These are phyloP conservation scores for Penicillium polonicum DNA, from an alignment of 2,329 filamentous ascomycete species.

Conservation along the genomic window DNA sequence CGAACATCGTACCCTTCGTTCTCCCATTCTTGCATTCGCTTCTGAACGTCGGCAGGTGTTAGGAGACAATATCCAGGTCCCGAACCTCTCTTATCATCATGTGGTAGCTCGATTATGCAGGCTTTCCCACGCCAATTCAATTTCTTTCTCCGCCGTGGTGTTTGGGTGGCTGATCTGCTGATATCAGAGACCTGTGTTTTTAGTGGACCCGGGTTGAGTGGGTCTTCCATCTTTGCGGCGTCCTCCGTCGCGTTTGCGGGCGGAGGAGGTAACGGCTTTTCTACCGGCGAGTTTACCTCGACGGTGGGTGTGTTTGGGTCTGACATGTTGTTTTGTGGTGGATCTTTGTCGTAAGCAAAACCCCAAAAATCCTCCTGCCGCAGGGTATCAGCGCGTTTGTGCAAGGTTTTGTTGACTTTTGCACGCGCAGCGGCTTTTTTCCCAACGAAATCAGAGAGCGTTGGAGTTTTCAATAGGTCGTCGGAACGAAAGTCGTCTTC, in stretches of 20 bases:
- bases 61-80: slow-evolving; percentile 39
- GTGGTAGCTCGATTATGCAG: slow-evolving; percentile 68
- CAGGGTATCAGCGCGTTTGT: slow-evolving; percentile 44
- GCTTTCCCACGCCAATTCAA: slow-evolving; percentile 73
- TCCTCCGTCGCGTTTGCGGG: slow-evolving; percentile 17
- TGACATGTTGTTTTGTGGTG: slow-evolving; percentile 35
- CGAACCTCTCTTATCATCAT: slow-evolving; percentile 64
- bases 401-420: slow-evolving; percentile 34
- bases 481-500: slow-evolving; percentile 41
- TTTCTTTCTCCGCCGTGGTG: slow-evolving; percentile 61
- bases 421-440: slow-evolving; percentile 26
- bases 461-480: slow-evolving; percentile 43
- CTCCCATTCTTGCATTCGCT: slow-evolving; percentile 43
- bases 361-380: slow-evolving; percentile 48
- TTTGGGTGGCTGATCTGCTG: slow-evolving; percentile 26
- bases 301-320: slow-evolving; percentile 24
- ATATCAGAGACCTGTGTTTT: slow-evolving; percentile 19
- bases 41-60: slow-evolving; percentile 40
- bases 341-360: slow-evolving; percentile 45
- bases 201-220: slow-evolving; percentile 8
- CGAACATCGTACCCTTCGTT: slow-evolving; percentile 45
- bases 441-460: slow-evolving; percentile 37
- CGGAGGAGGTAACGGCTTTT: slow-evolving; percentile 45
- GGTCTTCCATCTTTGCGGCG: slow-evolving; percentile 3
- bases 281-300: slow-evolving; percentile 30